Evolutionary conservation across 2,329 filamentous ascomycete genomes (phyloP), one percentile per base, ranked within the genome.

Genomic region (Emmonsiellopsis sp.): DNA sequence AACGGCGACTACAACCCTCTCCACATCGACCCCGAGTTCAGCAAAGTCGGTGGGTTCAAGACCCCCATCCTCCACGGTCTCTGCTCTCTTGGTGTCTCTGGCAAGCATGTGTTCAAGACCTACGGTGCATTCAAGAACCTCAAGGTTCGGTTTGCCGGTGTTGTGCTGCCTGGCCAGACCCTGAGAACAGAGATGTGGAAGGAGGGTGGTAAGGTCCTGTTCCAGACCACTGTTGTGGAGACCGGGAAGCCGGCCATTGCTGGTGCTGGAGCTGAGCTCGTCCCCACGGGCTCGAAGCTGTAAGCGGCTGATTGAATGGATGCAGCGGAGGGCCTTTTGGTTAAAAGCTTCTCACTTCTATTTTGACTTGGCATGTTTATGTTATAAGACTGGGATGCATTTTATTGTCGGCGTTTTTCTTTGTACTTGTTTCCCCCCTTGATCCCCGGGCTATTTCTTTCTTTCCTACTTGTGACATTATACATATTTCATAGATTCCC

Each of bases 1-100:
- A 93, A 87, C 63, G 93, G 93, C 49, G 93, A 98, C 73, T 86
- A 92, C 67, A 97, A 98, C 77, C 93, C 93, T 11, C 83, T 98
- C 1, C 93, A 98, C 76, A 86, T 98, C 58, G 93, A 98, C 71
- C 93, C 93, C 1, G 81, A 83, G 49, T 97, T 98, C 73, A 89
- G 89, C 74, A 93, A 93, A 76, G 85, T 95, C 63, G 93, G 92
- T 55, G 93, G 93, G 55, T 98, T 98, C 83, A 87, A 93, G 74
- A 82, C 78, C 31, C 93, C 93, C 10, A 98, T 98, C 68, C 78
- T 98, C 52, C 93, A 98, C 76, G 93, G 93, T n/a, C 82, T 98
- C 38, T 95, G 90, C 80, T 93, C 85, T 68, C 92, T 98, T 65
- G 93, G 93, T 62, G 83, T 97, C 60, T 85, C 88, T 13, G 89